Conservation (phyloP, 2,329 filamentous ascomycete species). For the Fusarium sp. region DNA sequence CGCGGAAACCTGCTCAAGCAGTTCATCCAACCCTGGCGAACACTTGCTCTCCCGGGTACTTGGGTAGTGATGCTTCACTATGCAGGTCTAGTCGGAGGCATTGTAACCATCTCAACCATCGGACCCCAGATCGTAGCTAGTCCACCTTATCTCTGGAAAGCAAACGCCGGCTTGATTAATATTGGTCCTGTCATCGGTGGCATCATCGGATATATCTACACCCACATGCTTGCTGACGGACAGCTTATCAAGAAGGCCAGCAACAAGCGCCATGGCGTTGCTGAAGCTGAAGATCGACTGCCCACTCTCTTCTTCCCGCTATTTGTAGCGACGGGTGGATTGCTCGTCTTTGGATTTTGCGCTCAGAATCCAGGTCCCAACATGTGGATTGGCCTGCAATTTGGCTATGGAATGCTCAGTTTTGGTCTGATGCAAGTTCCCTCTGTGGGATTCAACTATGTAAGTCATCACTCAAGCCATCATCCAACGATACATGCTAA, state of each 20-base stretch:
- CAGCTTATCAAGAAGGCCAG: conserved; percentile 23
- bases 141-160: conserved; percentile 53
- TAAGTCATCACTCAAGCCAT: conserved; percentile 34
- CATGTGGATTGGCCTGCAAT: conserved; percentile 53
- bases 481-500: not conserved
- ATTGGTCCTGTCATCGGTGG: conserved; percentile 52
- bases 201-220: conserved; percentile 47
- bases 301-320: conserved; percentile 50
- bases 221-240: conserved; percentile 43
- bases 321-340: conserved; percentile 48
- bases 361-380: conserved; percentile 49
- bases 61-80: conserved; percentile 56
- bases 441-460: conserved; percentile 56
- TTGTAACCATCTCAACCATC: conserved; percentile 53
- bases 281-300: conserved; percentile 52
- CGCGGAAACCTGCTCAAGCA: conserved; percentile 11
- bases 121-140: conserved; percentile 49
- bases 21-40: conserved; percentile 31
- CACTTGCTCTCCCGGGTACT: conserved; percentile 47
- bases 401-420: conserved; percentile 53
- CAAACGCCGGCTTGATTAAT: conserved; percentile 52
- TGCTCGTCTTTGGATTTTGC: conserved; percentile 55
- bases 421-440: conserved; percentile 57
- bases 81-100: conserved; percentile 52
- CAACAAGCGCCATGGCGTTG: conserved; percentile 43